phyloP scores from a whole-genome alignment of 2,329 filamentous ascomycete genomes.

The Dothideomycetes sp. region DNA sequence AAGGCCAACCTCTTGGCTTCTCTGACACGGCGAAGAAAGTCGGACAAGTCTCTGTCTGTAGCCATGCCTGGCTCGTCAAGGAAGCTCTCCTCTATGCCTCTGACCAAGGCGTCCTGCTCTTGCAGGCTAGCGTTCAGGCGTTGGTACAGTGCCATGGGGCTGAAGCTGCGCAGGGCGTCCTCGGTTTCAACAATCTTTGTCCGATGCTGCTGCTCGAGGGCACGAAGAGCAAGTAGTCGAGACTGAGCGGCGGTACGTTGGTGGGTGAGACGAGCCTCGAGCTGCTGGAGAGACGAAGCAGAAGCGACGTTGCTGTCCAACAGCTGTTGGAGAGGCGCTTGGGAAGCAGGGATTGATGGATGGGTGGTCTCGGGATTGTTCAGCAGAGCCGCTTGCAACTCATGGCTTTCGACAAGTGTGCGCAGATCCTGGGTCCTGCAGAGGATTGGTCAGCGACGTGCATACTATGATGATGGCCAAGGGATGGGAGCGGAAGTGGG shows the following conservation, averaged over 20 bases:
- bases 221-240: constrained; percentile 70
- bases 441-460: constrained; percentile 12
- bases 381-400: constrained; percentile 64
- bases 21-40: constrained; percentile 74
- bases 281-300: constrained; percentile 49
- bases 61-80: constrained; percentile 55
- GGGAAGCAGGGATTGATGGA: constrained; percentile 56
- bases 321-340: constrained; percentile 51
- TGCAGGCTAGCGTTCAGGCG: constrained; percentile 62
- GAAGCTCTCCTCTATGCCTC: constrained; percentile 86
- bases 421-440: constrained; percentile 68
- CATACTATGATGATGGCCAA: constrained; percentile 5
- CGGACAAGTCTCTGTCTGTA: constrained; percentile 69
- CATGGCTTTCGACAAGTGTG: constrained; percentile 51
- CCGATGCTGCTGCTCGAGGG: constrained; percentile 84
- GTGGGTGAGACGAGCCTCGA: constrained; percentile 47
- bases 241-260: constrained; percentile 65
- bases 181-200: constrained; percentile 86
- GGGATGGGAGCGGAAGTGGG: constrained; percentile 9
- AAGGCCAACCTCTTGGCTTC: constrained; percentile 72
- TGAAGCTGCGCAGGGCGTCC: constrained; percentile 69
- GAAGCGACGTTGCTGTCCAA: constrained; percentile 62
- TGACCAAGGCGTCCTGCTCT: constrained; percentile 74
- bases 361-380: constrained; percentile 57
- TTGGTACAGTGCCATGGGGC: constrained; percentile 77